Conservation (phyloP, 148 eudicot species). For the Rhododendron ovatum region DNA sequence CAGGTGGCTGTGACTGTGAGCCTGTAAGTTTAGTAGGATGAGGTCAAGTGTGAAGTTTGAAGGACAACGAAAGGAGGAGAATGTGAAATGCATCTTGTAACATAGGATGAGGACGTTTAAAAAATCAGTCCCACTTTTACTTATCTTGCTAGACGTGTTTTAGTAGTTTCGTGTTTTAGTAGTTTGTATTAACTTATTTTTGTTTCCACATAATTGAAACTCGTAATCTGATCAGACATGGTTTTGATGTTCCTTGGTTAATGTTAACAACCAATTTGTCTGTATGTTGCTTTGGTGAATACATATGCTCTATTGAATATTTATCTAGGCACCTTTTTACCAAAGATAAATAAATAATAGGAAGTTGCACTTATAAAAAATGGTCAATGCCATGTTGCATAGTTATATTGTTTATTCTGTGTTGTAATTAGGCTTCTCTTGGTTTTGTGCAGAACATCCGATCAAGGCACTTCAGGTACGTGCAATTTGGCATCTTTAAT, state of each 20-base stretch:
- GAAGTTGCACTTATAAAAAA: background rate
- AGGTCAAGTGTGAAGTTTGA: background rate
- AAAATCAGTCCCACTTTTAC: background rate
- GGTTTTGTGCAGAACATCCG: slow-evolving; percentile 66
- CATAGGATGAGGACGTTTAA: background rate
- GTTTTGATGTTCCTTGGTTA: background rate
- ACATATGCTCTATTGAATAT: background rate
- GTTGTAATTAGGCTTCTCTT: slow-evolving; percentile 17
- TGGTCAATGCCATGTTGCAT: background rate
- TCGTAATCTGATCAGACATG: background rate
- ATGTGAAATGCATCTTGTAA: background rate
- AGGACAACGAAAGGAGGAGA: background rate
- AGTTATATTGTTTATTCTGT: background rate
- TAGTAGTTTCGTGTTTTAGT: background rate
- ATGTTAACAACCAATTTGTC: background rate
- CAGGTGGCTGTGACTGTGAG: background rate
- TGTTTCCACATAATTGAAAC: background rate
- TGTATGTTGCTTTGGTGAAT: slow-evolving; percentile 3
- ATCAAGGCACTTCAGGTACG: slow-evolving; percentile 85
- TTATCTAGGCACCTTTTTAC: background rate
- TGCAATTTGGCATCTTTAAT: slow-evolving; percentile 1
- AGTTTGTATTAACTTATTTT: background rate
- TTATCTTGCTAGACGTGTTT: background rate
- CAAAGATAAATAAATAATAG: background rate
- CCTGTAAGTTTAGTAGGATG: background rate